A percentile compares a stretch with the other conserved stretches of the same genome.
phyloP scores from a whole-genome alignment of 1,284 basidiomycete species.

The Ceratobasidium sp. region DNA sequence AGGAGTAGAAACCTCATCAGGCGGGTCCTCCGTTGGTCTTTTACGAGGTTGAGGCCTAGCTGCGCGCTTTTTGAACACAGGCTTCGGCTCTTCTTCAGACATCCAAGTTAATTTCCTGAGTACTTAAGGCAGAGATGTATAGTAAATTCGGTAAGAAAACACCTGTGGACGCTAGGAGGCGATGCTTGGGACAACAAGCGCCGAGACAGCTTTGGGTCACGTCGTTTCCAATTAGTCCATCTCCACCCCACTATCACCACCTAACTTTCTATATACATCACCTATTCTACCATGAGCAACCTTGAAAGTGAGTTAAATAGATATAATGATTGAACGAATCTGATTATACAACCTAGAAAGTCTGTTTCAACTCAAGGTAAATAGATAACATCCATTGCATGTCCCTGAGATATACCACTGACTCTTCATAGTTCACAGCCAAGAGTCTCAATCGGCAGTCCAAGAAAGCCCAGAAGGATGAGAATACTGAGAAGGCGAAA shows the following conservation, averaged over 20 bases:
- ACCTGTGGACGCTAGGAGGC: no score
- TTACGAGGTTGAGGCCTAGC: conserved; percentile 31
- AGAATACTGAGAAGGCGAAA: conserved; percentile 83
- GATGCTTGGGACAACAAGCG: conserved; percentile 8
- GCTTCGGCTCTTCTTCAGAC: conserved; percentile 28
- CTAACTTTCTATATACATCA: background rate
- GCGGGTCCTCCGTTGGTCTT: conserved; percentile 10
- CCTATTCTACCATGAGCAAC: conserved; percentile 71
- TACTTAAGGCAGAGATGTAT: background rate
- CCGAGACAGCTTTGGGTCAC: conserved; percentile 17
- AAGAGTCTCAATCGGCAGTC: conserved; percentile 92
- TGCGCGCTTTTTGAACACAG: conserved; percentile 34
- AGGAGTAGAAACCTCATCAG: background rate
- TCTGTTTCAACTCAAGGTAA: conserved; percentile 92
- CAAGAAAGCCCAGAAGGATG: conserved; percentile 95
- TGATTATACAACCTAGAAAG: conserved; percentile 69
- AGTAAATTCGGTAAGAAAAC: conserved; percentile 1
- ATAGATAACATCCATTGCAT: conserved; percentile 7
- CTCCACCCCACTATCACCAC: conserved; percentile 6
- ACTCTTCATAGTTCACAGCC: conserved; percentile 82
- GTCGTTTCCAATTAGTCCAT: conserved; percentile 13
- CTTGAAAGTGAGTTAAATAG: conserved; percentile 78
- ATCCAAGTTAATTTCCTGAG: background rate
- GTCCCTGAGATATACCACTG: conserved; percentile 28
- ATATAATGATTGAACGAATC: background rate